Evolutionary conservation across 148 eudicot genomes (phyloP), one percentile per base, ranked within the genome.

Genomic region (Fagopyrum tataricum): DNA sequence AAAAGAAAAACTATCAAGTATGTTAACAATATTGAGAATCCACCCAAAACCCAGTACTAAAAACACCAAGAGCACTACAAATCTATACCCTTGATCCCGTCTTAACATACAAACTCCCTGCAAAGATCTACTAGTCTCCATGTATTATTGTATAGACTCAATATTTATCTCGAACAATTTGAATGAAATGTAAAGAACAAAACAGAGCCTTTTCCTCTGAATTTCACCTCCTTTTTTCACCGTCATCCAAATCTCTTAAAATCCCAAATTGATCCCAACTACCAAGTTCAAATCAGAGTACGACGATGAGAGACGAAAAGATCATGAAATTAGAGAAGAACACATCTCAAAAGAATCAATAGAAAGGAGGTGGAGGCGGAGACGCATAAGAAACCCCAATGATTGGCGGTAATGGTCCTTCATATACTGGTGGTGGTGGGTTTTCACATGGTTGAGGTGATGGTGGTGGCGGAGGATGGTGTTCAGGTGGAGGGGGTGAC

Each of bases 281-380:
- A 77, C 53, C 70, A 79, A 23, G 53, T 47, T 68, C 59, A 75
- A 76, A 58, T 31, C 21, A 15, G 43, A 55, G 37, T 31, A 74
- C 66, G 73, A 47, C 31, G 13, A 46, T 37, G 40, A 73, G 64
- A 26, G 66, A 70, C 0, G 26, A n/a, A 26, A 24, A 61, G 81
- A 77, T 26, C 80, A 78, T 70, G 61, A 75, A 31, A 68, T 77
- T 42, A 68, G 83, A 77, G 74, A 82, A 71, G 44, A 64, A 48
- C 58, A 59, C 53, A 78, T 81, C 84, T 81, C 82, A 79, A 89
- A 85, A 88, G 89, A 87, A 93, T 90, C 85, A 93, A 82, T 93
- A 90, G 83, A 79, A 93, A 44, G 97, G 94, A 14, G 98, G 98
- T 7, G 98, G 98, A 5, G 98, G 98, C 4, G 95, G 89, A 15